These are phyloP conservation scores for Daldinia concentrica DNA, from an alignment of 495 filamentous ascomycete genomes.

Conservation along the genomic window DNA sequence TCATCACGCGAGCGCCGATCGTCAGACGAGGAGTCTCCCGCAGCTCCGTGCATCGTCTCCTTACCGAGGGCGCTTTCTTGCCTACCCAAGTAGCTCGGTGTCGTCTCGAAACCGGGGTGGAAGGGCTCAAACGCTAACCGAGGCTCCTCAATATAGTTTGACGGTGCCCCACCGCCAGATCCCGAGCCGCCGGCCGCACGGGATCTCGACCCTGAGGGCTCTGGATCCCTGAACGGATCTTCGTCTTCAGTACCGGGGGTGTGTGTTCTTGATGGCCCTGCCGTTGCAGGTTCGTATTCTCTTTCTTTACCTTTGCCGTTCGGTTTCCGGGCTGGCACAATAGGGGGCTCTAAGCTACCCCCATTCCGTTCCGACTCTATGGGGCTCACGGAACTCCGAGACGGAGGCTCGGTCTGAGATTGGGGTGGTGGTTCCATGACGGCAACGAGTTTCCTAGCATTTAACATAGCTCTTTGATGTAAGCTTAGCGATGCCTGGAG, in stretches of 20 bases:
- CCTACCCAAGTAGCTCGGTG: constrained; percentile 48
- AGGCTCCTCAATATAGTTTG: constrained; percentile 39
- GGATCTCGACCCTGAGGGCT: constrained; percentile 35
- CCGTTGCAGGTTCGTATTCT: constrained; percentile 41
- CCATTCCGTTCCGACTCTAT: constrained; percentile 40
- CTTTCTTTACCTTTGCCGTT: constrained; percentile 59
- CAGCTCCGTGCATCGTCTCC: constrained; percentile 49
- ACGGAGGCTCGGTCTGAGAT: background rate
- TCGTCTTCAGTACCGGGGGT: constrained; percentile 49
- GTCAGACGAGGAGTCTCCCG: constrained; percentile 7
- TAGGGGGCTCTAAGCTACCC: constrained; percentile 24
- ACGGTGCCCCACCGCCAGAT: constrained; percentile 25
- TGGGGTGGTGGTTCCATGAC: constrained; percentile 24
- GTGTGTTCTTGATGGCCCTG: constrained; percentile 51
- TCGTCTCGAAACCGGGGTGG: constrained; percentile 60
- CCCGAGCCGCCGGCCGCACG: constrained; percentile 34
- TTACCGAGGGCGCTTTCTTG: constrained; percentile 51
- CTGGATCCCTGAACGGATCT: constrained; percentile 60
- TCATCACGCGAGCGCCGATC: constrained; percentile 23
- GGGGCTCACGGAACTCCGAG: constrained; percentile 25
- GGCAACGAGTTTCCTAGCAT: constrained; percentile 66
- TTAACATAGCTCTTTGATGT: constrained; percentile 81
- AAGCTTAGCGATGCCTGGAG: constrained; percentile 78
- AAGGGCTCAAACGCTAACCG: constrained; percentile 59
- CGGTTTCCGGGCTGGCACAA: constrained; percentile 40